Evolutionary conservation across 768 basidiomycete species (phyloP), one percentile per base, ranked within the genome.

Genomic region (Imleria badia): DNA sequence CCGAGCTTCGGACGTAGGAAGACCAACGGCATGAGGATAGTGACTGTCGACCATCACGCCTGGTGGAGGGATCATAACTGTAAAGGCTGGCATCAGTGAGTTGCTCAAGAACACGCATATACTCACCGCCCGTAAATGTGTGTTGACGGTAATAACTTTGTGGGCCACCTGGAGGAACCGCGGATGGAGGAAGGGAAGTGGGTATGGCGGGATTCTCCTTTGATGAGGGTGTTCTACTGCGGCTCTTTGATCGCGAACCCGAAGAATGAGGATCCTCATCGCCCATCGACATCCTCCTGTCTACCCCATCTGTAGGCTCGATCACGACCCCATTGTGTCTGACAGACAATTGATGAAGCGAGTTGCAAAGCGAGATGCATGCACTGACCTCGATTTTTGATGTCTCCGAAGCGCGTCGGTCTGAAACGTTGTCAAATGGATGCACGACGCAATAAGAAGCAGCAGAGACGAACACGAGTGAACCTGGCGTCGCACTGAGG

Each of bases 351-450:
- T 49, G 39, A 26, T 30, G 45, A 57, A 20, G 38, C 43, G 30
- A 26, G 44, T 30, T 14, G 47, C 31, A 41, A 45, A 55, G 42
- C 40, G 35, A 51, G 55, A 42, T 35, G 8, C 45, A 50, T 39
- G 58, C 40, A 63, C 77, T 58, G 58, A 86, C 88, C 87, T 81
- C 58, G 89, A 89, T 63, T 88, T 88, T 72, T 89, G 86, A 66
- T 91, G 89, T 63, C 89, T 77, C 41, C 85, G 77, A n/a, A 89
- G 76, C 19, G 89, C 89, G 70, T 91, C 89, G n/a, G 87, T 86
- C 89, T 91, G 60, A 44, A 55, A 47, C 41, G 49, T 29, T 14
- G 61, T 71, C 40, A 63, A 59, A 19, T 42, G 29, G 17, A 29
- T 29, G 47, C 64, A 59, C 59, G 53, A 51, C 55, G 49, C 43